These are phyloP conservation scores for Sphaerobolus stellatus DNA, from an alignment of 1,284 basidiomycete species.

Conservation along the genomic window DNA sequence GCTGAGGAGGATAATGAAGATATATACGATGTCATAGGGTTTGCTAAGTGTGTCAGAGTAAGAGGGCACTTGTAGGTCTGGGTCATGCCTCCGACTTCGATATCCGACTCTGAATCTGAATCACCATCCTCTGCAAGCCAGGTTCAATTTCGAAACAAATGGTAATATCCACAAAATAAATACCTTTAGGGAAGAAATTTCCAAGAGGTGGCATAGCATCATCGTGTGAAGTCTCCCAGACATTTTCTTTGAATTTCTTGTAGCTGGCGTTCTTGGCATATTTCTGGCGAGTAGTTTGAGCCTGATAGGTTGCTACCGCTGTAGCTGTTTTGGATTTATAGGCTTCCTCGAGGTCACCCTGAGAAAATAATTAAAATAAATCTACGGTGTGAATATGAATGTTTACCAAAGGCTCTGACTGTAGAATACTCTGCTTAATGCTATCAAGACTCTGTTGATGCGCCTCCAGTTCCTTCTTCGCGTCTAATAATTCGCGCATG, in stretches of 20 bases:
- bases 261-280: constrained; percentile 67
- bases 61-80: constrained; percentile 82
- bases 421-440: constrained; percentile 54
- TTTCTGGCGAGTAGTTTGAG: constrained; percentile 70
- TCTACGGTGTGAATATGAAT: constrained; percentile 15
- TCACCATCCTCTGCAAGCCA: constrained; percentile 67
- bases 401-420: constrained; percentile 56
- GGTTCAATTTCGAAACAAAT: background rate
- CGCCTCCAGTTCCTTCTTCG: constrained; percentile 54
- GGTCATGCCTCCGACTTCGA: constrained; percentile 79
- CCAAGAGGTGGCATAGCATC: constrained; percentile 74
- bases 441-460: constrained; percentile 55
- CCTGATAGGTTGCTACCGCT: constrained; percentile 47
- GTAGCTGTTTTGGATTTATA: constrained; percentile 48
- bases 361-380: constrained; percentile 5
- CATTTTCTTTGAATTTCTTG: constrained; percentile 56
- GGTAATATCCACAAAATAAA: constrained; percentile 13
- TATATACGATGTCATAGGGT: constrained; percentile 78
- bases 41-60: constrained; percentile 57
- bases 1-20: constrained; percentile 1
- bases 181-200: constrained; percentile 69
- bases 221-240: constrained; percentile 73
- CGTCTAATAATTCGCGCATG: constrained; percentile 67
- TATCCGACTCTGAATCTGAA: constrained; percentile 70
- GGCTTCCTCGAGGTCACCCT: constrained; percentile 49